Conservation (phyloP, 345 rosid genomes). For the Excoecaria cochinchinensis region DNA sequence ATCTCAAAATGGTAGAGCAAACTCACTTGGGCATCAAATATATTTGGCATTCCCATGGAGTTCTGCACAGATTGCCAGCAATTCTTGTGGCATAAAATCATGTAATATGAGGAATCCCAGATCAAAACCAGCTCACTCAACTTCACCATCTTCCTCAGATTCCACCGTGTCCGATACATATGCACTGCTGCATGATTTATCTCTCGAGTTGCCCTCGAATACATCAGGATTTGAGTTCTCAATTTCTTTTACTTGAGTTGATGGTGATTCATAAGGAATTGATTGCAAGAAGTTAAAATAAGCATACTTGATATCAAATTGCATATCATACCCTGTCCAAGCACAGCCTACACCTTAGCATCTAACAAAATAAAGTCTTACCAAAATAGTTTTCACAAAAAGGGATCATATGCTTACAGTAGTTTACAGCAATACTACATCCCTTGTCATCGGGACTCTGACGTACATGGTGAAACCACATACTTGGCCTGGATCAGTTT, state of each 20-base stretch:
- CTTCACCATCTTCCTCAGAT: neutral
- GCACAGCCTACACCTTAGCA: neutral
- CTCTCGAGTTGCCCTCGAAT: constrained; percentile 6
- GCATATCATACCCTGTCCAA: constrained; percentile 89
- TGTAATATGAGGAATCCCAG: neutral
- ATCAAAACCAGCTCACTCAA: neutral
- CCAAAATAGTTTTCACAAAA: constrained; percentile 4
- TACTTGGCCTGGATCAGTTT: constrained; percentile 71
- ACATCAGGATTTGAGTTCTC: constrained; percentile 22
- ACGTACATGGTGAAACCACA: constrained; percentile 97
- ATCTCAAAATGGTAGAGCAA: neutral
- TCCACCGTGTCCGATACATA: neutral
- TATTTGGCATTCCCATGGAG: neutral
- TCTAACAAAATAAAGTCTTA: neutral
- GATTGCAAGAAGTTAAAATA: constrained; percentile 84
- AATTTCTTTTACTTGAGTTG: constrained; percentile 19
- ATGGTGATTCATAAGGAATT: constrained; percentile 30
- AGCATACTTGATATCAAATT: constrained; percentile 82
- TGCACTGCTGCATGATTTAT: constrained; percentile 8
- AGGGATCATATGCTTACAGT: constrained; percentile 48
- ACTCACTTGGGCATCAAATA: neutral
- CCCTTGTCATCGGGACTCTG: constrained; percentile 72
- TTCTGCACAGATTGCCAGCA: neutral
- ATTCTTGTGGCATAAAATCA: neutral
- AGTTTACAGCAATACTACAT: constrained; percentile 74